Conservation (phyloP, 305 asterid species). For the Rubia peregrina region DNA sequence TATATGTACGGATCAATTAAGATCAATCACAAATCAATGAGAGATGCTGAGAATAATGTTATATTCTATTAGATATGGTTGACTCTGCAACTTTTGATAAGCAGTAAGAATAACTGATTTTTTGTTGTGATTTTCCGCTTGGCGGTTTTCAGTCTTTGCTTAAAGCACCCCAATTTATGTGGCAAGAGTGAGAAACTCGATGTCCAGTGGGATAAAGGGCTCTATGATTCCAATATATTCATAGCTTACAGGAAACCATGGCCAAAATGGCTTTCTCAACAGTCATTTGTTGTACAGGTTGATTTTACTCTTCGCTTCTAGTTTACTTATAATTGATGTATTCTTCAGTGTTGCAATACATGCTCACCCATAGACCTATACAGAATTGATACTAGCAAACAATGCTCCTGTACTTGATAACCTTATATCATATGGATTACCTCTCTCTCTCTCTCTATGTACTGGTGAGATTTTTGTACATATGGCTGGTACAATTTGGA, state of each 20-base stretch:
- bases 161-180: conserved; percentile 88
- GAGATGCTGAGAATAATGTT: too few species aligned
- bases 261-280: conserved; percentile 85
- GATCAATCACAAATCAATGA: too few species aligned
- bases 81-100: background rate
- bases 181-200: conserved; percentile 97
- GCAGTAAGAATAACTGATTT: background rate
- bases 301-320: conserved; percentile 12
- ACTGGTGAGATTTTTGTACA: background rate
- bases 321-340: background rate
- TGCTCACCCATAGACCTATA: background rate
- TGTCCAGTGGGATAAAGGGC: conserved; percentile 88
- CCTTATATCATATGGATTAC: background rate
- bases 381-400: background rate
- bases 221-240: conserved; percentile 77
- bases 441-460: background rate
- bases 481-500: background rate
- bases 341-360: background rate
- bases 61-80: too few species aligned
- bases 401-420: background rate
- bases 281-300: conserved; percentile 78
- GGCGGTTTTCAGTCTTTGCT: conserved; percentile 55
- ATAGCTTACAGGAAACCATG: conserved; percentile 79
- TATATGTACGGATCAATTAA: too few species aligned
- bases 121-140: conserved; percentile 13